Percentiles rank a stretch among this genome's conserved stretches.
Evolutionary conservation across 257 asterid genomes (phyloP).

Genomic region (Nyctanthes arbortristis): DNA sequence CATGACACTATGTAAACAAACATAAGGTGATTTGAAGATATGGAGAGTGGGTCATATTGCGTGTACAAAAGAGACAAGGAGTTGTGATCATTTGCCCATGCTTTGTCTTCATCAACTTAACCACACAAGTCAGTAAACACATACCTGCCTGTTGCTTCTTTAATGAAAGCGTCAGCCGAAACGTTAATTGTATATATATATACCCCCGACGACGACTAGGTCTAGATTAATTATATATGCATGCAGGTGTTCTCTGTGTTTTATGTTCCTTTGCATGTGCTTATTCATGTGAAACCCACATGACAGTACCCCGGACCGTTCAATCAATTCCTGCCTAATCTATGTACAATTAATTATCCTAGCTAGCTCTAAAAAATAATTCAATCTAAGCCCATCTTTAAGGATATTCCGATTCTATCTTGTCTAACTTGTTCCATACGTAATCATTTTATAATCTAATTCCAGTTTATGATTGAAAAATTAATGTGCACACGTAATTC

Average conservation of each 20-base stretch:
- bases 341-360: no score
- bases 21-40: slow-evolving; percentile 5
- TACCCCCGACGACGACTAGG: slow-evolving; percentile 29
- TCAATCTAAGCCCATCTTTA: not conserved
- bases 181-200: no score
- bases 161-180: not conserved
- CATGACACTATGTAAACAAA: not conserved
- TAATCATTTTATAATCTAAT: not conserved
- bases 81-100: slow-evolving; percentile 31
- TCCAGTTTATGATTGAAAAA: not conserved
- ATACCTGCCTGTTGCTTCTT: slow-evolving; percentile 24
- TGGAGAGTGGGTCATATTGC: slow-evolving; percentile 40
- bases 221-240: not conserved
- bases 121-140: no score
- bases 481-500: not conserved
- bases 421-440: not conserved
- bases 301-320: slow-evolving; percentile 30
- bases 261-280: slow-evolving; percentile 34
- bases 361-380: not conserved
- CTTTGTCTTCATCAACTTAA: slow-evolving; percentile 24
- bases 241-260: slow-evolving; percentile 55
- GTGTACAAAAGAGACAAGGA: slow-evolving; percentile 27
- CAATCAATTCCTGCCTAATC: slow-evolving; percentile 17
- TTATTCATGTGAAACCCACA: slow-evolving; percentile 45
- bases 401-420: not conserved